Conservation (phyloP, 495 filamentous ascomycete genomes). For the Penicillium manginii region DNA sequence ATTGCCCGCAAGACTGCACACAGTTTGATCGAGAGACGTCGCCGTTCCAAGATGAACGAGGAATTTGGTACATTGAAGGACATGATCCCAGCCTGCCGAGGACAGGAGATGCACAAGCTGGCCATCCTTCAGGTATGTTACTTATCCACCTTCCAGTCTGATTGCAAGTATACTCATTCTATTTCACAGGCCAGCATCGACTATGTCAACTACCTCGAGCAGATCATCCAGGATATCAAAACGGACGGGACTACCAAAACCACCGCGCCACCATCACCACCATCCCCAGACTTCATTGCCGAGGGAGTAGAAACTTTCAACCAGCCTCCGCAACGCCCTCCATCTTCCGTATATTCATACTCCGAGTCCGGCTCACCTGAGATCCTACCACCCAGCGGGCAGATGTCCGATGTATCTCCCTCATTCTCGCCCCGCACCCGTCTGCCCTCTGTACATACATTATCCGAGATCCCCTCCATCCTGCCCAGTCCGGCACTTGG, state of each 20-base stretch:
- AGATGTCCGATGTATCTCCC: slow-evolving; percentile 39
- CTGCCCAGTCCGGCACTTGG: slow-evolving; percentile 49
- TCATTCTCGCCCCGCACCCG: slow-evolving; percentile 43
- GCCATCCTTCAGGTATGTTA: slow-evolving; percentile 84
- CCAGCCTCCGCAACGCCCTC: slow-evolving; percentile 17
- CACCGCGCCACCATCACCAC: slow-evolving; percentile 36
- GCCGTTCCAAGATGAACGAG: slow-evolving; percentile 98
- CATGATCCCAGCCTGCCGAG: slow-evolving; percentile 90
- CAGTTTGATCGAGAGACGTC: slow-evolving; percentile 87
- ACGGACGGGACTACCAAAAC: slow-evolving; percentile 45
- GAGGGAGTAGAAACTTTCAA: slow-evolving; percentile 20
- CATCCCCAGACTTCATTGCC: slow-evolving; percentile 40
- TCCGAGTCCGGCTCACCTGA: slow-evolving; percentile 45
- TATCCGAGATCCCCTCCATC: slow-evolving; percentile 37
- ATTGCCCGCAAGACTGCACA: slow-evolving; percentile 96
- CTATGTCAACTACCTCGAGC: slow-evolving; percentile 92
- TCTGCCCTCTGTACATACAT: slow-evolving; percentile 31
- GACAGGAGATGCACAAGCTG: slow-evolving; percentile 97
- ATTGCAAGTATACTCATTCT: not conserved
- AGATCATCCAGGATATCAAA: slow-evolving; percentile 83
- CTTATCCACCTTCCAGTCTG: not conserved
- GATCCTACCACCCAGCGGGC: slow-evolving; percentile 25
- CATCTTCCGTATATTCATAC: slow-evolving; percentile 30
- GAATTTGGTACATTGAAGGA: slow-evolving; percentile 93
- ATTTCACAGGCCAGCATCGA: slow-evolving; percentile 82